phyloP scores from a whole-genome alignment of 148 eudicot genomes.

The Rheum nobile region DNA sequence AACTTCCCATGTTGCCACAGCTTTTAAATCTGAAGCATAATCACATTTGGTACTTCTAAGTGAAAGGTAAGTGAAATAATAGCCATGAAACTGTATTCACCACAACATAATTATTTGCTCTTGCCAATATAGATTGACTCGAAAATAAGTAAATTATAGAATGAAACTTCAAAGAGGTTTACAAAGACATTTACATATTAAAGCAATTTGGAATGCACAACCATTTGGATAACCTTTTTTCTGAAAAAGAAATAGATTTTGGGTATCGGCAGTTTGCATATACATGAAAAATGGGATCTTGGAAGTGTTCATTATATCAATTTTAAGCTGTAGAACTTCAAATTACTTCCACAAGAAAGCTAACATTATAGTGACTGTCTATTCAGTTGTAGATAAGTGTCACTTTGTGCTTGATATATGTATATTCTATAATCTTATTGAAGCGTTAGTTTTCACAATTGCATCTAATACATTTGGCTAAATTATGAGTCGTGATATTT shows the following conservation, averaged over 20 bases:
- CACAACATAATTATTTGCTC: neutral
- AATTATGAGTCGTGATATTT: neutral
- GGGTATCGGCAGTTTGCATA: neutral
- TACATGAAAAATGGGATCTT: neutral
- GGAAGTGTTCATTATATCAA: neutral
- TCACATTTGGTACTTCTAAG: neutral
- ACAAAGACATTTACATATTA: neutral
- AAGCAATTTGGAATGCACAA: neutral
- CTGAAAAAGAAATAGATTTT: neutral
- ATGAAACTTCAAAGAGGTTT: neutral
- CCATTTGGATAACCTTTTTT: neutral
- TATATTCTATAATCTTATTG: neutral
- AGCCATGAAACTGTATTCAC: neutral
- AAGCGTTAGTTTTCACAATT: neutral
- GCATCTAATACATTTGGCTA: neutral
- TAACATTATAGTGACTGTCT: neutral
- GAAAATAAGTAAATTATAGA: too few relatives aligned
- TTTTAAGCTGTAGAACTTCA: neutral
- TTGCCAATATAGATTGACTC: neutral
- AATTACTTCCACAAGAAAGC: neutral
- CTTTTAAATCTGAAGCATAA: constrained; percentile 48
- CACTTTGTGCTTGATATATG: neutral
- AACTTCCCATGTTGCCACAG: constrained; percentile 95
- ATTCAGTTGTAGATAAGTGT: neutral
- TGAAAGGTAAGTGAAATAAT: neutral